Evolutionary conservation across 1,284 basidiomycete genomes (phyloP).

Genomic region (Acaromyces ingoldii): DNA sequence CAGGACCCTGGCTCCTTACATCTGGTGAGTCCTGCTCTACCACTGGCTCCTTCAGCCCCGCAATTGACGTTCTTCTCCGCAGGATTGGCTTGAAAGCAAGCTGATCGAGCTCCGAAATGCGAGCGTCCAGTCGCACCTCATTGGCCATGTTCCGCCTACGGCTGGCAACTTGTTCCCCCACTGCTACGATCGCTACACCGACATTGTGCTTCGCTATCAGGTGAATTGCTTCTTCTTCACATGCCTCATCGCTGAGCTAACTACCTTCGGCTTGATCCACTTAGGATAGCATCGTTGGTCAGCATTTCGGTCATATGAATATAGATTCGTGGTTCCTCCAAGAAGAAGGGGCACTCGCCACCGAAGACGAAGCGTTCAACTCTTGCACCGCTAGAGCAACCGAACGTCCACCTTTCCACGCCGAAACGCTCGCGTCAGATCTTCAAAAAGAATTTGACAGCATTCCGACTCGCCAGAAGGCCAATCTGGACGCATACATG

Average conservation of each 20-base stretch:
- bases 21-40: too few relatives aligned
- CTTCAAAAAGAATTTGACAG: constrained; percentile 44
- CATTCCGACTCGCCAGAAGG: constrained; percentile 32
- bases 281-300: constrained; percentile 82
- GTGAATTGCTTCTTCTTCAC: too few relatives aligned
- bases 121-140: constrained; percentile 67
- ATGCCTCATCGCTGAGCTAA: too few relatives aligned
- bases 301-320: constrained; percentile 70
- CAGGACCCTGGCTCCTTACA: constrained; percentile 6
- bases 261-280: too few relatives aligned
- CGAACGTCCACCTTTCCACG: not conserved
- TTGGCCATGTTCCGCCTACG: constrained; percentile 66
- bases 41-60: too few relatives aligned
- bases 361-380: not conserved
- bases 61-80: not conserved
- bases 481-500: constrained; percentile 38
- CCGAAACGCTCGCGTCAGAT: constrained; percentile 18
- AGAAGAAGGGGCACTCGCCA: constrained; percentile 24
- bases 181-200: constrained; percentile 73
- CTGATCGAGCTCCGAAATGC: constrained; percentile 66
- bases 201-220: constrained; percentile 76
- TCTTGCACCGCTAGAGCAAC: constrained; percentile 9
- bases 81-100: constrained; percentile 81
- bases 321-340: constrained; percentile 48
- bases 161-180: constrained; percentile 75